phyloP scores from a whole-genome alignment of 192 early-diverging fungal species.

The Ambispora gerdemannii region DNA sequence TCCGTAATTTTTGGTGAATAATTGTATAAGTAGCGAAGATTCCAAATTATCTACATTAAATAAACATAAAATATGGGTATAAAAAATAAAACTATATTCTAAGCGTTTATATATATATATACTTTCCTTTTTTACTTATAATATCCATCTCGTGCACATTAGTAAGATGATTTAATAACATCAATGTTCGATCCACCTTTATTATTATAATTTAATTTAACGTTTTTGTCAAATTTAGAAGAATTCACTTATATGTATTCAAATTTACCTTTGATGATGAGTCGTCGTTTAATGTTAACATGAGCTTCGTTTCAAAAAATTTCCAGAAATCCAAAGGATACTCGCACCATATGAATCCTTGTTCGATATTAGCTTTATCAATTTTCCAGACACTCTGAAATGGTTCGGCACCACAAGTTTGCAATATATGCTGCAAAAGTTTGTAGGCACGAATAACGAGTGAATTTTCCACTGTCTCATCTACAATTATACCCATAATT shows the following conservation, averaged over 20 bases:
- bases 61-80: not conserved
- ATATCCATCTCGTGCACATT: conserved; percentile 7
- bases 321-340: conserved; percentile 19
- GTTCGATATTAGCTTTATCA: not conserved
- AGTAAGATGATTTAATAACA: conserved; percentile 12
- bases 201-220: no score
- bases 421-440: conserved; percentile 22
- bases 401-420: conserved; percentile 6
- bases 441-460: not conserved
- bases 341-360: not conserved
- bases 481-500: conserved; percentile 21
- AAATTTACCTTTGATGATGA: not conserved
- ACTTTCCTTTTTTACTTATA: conserved; percentile 6
- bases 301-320: conserved; percentile 7
- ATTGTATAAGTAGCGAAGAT: not conserved
- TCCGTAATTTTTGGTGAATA: not conserved
- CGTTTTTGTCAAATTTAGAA: no score
- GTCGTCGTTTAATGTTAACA: not conserved
- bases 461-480: conserved; percentile 2
- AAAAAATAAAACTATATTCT: not conserved
- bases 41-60: not conserved
- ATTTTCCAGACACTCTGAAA: conserved; percentile 19
- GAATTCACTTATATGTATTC: no score
- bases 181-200: not conserved
- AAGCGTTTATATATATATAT: not conserved